Evolutionary conservation across 2,329 filamentous ascomycete genomes (phyloP), one percentile per base, ranked within the genome.

Genomic region (Aspergillus tubingensis): DNA sequence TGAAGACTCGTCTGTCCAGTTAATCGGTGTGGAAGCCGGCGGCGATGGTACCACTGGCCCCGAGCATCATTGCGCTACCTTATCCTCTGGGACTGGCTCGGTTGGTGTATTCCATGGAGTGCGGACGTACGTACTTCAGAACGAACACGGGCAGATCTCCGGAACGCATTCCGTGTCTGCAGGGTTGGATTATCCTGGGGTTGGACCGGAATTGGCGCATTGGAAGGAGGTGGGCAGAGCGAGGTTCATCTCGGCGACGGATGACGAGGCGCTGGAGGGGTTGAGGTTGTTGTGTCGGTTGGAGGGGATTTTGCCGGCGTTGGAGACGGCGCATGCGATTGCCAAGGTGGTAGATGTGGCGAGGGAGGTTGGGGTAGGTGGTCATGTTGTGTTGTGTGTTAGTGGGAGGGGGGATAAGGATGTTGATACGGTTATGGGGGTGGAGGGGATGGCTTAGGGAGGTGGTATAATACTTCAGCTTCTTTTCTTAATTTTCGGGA

Each of bases 31-130:
- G 1, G 94, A 98, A 81, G 94, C 94, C 2, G 93, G 91, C 69
- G 94, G 94, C 57, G 72, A 96, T 10, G 7, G 88, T 96, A 58
- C 25, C 25, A 27, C 25, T 2, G 25, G 96, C 32, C 32, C 32
- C 0, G 32, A 36, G 4, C 32, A 90, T 43, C 94, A 98, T 78
- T 90, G 88, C 51, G 94, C 95, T 0, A 97, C 93, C 0, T 83
- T 98, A 11, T 86, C 87, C 2, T 88, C 88, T 10, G 95, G 95
- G 41, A 86, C 87, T 10, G 95, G 95, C 39, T 86, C 87, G 60
- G 92, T 94, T 77, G 95, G 95, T 64, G 93, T 98, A n/a, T 82
- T 98, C 32, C 94, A 97, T 79, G 95, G 94, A 58, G 93, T 97
- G 13, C 87, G 91, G 64, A 98, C 94, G 0, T 97, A 97, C 74